Evolutionary conservation across 2,329 filamentous ascomycete species (phyloP).

Genomic region (Paracamarosporium sp.): DNA sequence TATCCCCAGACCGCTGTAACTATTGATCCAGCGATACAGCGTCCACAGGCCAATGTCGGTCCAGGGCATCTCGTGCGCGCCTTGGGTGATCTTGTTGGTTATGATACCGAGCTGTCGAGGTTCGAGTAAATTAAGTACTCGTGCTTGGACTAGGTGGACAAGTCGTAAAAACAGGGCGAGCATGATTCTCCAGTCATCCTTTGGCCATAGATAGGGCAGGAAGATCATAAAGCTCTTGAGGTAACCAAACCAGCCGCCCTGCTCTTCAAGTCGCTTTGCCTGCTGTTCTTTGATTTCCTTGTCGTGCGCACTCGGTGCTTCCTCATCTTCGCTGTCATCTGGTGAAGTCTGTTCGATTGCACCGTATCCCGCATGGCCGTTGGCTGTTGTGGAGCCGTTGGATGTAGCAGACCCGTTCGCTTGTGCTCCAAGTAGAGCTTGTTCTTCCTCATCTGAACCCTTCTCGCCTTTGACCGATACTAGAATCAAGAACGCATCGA

Average conservation of each 20-base stretch:
- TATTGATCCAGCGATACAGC: slow-evolving; percentile 56
- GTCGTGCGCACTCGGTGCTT: slow-evolving; percentile 58
- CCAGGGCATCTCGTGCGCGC: slow-evolving; percentile 58
- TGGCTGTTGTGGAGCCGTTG: slow-evolving; percentile 46
- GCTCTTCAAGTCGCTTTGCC: slow-evolving; percentile 71
- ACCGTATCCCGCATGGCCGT: slow-evolving; percentile 43
- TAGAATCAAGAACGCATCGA: slow-evolving; percentile 38
- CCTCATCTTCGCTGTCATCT: slow-evolving; percentile 46
- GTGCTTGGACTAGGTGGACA: slow-evolving; percentile 71
- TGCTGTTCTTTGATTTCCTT: slow-evolving; percentile 61
- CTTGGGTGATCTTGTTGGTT: slow-evolving; percentile 69
- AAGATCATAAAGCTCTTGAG: slow-evolving; percentile 76
- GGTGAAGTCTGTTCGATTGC: slow-evolving; percentile 30
- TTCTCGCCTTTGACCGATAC: slow-evolving; percentile 37
- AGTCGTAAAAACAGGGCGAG: slow-evolving; percentile 71
- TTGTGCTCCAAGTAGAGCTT: slow-evolving; percentile 60
- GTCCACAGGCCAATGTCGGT: slow-evolving; percentile 60
- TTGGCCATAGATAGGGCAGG: slow-evolving; percentile 80
- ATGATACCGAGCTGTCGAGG: slow-evolving; percentile 84
- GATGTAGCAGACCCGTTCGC: slow-evolving; percentile 36
- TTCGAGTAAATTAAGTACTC: slow-evolving; percentile 76
- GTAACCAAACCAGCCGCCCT: slow-evolving; percentile 80
- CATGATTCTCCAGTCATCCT: slow-evolving; percentile 70
- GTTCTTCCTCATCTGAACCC: slow-evolving; percentile 62
- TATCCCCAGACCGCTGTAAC: slow-evolving; percentile 58